These are phyloP conservation scores for Diaporthe australafricana DNA, from an alignment of 2,329 filamentous ascomycete species.

Conservation along the genomic window DNA sequence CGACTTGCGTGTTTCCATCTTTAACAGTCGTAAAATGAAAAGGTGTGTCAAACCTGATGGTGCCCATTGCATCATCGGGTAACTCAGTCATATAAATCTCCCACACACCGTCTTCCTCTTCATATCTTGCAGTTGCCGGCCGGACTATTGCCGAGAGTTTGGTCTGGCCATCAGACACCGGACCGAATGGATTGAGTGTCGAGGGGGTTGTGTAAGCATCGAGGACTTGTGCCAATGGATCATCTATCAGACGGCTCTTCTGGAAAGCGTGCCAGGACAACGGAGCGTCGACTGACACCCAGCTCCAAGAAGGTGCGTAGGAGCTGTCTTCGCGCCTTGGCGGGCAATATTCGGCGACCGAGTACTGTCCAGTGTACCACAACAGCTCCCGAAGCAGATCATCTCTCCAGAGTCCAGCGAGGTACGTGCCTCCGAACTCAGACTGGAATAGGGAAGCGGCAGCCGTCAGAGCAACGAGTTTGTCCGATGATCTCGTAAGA, in stretches of 20 bases:
- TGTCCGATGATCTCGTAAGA: not conserved
- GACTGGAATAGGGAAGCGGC: not conserved
- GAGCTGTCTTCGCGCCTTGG: not conserved
- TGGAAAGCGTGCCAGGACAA: not conserved
- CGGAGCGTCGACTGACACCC: not conserved
- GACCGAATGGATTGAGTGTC: not conserved
- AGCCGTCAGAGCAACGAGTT: not conserved
- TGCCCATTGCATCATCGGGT: not conserved
- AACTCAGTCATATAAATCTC: not conserved
- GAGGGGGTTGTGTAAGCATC: not conserved
- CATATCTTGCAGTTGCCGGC: not conserved
- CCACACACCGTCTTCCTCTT: not conserved
- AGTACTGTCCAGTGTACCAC: fast-evolving
- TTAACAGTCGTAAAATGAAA: not conserved
- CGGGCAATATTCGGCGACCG: fast-evolving
- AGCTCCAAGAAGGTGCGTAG: not conserved
- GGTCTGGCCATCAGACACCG: not conserved
- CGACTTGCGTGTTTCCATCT: not conserved
- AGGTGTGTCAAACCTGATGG: not conserved
- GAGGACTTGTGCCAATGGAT: not conserved
- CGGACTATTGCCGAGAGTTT: not conserved
- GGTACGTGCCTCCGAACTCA: not conserved
- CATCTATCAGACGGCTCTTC: fast-evolving
- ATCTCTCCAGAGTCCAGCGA: not conserved
- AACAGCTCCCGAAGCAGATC: not conserved